phyloP scores from a whole-genome alignment of 2,329 filamentous ascomycete species.

The Fusarium sp. region DNA sequence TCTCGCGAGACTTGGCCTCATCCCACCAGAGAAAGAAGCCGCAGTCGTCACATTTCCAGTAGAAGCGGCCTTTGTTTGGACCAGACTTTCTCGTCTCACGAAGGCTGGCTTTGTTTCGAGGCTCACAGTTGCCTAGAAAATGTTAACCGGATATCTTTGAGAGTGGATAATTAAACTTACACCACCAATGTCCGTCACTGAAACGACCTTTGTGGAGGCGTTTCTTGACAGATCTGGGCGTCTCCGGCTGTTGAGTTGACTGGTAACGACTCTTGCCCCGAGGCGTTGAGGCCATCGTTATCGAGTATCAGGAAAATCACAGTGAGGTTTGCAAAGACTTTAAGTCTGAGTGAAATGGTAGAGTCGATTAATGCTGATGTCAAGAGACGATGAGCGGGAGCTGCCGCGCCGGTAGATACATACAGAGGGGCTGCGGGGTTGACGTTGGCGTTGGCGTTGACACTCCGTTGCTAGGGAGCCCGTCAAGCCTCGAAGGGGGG shows the following conservation, averaged over 20 bases:
- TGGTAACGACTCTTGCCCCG: constrained; percentile 5
- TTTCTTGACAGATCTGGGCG: constrained; percentile 47
- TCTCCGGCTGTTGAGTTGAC: constrained; percentile 26
- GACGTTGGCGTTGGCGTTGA: neutral
- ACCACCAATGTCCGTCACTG: constrained; percentile 53
- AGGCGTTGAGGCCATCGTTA: constrained; percentile 32
- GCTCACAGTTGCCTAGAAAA: constrained; percentile 56
- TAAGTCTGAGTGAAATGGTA: neutral
- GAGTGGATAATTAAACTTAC: constrained; percentile 39
- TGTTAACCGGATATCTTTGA: neutral
- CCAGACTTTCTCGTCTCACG: constrained; percentile 54
- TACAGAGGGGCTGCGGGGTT: constrained; percentile 14
- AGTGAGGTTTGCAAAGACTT: neutral
- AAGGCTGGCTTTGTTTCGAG: constrained; percentile 52
- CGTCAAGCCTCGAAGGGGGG: neutral
- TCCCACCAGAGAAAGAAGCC: constrained; percentile 61
- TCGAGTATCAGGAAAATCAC: neutral
- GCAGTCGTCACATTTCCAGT: constrained; percentile 59
- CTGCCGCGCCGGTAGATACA: constrained; percentile 11
- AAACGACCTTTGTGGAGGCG: constrained; percentile 50
- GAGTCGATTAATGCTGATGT: neutral
- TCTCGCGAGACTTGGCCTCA: constrained; percentile 50
- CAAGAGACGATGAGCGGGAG: constrained; percentile 23
- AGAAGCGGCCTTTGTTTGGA: constrained; percentile 56
- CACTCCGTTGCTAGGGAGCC: neutral